phyloP scores from a whole-genome alignment of 495 filamentous ascomycete genomes.

The Penicillium odoratum region DNA sequence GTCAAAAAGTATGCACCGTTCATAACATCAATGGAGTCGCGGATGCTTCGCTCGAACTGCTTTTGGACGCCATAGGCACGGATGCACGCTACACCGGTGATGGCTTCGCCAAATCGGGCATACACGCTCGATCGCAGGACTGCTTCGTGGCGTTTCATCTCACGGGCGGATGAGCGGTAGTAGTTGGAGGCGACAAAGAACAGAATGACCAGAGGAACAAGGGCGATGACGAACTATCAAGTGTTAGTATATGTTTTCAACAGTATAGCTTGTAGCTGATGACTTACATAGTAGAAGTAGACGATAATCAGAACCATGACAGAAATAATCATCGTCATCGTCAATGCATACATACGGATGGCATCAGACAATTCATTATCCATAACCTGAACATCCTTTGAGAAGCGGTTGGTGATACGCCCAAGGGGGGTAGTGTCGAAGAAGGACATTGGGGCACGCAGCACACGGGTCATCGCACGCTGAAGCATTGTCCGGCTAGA shows the following conservation, averaged over 20 bases:
- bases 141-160: constrained; percentile 92
- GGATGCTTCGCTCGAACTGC: constrained; percentile 68
- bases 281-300: constrained; percentile 76
- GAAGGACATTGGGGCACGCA: constrained; percentile 94
- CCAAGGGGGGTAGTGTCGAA: constrained; percentile 96
- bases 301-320: constrained; percentile 87
- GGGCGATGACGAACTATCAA: constrained; percentile 73
- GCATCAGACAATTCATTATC: constrained; percentile 89
- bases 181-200: constrained; percentile 85
- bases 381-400: constrained; percentile 92
- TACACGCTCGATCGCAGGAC: constrained; percentile 85
- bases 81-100: constrained; percentile 80
- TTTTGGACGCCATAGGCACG: constrained; percentile 81
- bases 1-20: constrained; percentile 92
- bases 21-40: constrained; percentile 80
- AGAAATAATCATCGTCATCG: constrained; percentile 71
- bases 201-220: constrained; percentile 75
- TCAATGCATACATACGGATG: constrained; percentile 91
- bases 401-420: constrained; percentile 96
- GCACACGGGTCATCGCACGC: constrained; percentile 73
- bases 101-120: constrained; percentile 86
- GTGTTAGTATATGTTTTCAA: constrained; percentile 3
- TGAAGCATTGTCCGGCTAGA: constrained; percentile 82
- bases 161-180: constrained; percentile 86
- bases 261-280: background rate